These are phyloP conservation scores for Populus tomentosa DNA, from an alignment of 441 rosid species.

Conservation along the genomic window DNA sequence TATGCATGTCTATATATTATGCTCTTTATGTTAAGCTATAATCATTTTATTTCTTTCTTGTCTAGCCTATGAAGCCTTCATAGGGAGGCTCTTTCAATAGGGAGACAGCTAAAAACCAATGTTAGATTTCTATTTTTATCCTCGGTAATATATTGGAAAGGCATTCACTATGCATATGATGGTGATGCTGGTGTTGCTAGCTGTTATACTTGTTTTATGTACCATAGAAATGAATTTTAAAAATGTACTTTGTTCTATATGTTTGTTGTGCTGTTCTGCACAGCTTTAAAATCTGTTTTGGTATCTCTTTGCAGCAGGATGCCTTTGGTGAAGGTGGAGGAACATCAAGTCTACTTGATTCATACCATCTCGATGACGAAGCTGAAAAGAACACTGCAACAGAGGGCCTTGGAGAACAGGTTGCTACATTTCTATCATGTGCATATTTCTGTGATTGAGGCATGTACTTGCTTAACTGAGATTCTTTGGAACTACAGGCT, in stretches of 20 bases:
- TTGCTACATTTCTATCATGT: slow-evolving; percentile 12
- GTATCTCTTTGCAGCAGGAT: slow-evolving; percentile 36
- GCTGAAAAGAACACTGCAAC: slow-evolving; percentile 31
- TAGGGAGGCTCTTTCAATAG: background rate
- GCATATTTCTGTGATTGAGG: background rate
- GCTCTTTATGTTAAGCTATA: background rate
- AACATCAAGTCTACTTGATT: slow-evolving; percentile 52
- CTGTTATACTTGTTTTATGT: background rate
- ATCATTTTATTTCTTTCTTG: background rate
- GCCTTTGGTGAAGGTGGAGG: slow-evolving; percentile 27
- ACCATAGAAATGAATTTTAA: background rate
- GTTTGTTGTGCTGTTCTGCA: background rate
- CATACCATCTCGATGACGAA: slow-evolving; percentile 63
- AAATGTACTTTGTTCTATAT: background rate
- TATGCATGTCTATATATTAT: background rate
- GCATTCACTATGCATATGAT: background rate
- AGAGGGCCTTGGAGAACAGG: slow-evolving; percentile 36
- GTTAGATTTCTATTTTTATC: background rate
- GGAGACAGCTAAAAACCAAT: background rate
- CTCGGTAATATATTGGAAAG: background rate
- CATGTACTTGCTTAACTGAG: slow-evolving; percentile 3
- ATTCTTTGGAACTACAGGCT: slow-evolving; percentile 43
- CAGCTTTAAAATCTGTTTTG: slow-evolving; percentile 6
- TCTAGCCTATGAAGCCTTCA: background rate
- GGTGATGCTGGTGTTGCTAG: background rate